Conservation (phyloP, 2,329 filamentous ascomycete genomes). For the Aureobasidium uvarum region DNA sequence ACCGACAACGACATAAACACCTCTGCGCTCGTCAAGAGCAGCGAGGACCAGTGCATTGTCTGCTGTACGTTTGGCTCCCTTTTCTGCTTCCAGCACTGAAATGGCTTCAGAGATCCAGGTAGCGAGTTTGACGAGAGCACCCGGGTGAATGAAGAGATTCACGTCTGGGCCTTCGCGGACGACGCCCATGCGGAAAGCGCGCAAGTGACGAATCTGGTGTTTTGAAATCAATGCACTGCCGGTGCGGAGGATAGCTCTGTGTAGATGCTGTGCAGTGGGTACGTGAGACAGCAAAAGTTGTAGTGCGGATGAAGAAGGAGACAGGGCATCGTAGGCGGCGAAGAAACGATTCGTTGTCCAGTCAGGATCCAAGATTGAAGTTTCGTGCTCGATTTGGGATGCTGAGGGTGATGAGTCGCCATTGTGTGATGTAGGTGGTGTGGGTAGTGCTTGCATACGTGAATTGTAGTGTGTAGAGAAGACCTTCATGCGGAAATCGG, state of each 20-base stretch:
- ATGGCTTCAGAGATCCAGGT: slow-evolving; percentile 94
- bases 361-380: slow-evolving; percentile 42
- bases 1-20: slow-evolving; percentile 89
- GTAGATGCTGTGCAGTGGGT: slow-evolving; percentile 80
- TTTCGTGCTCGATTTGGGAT: slow-evolving; percentile 30
- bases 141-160: slow-evolving; percentile 85
- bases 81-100: slow-evolving; percentile 81
- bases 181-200: slow-evolving; percentile 90
- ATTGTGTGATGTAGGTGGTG: slow-evolving; percentile 36
- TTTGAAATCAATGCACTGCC: slow-evolving; percentile 90
- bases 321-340: slow-evolving; percentile 59
- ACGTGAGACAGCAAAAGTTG: slow-evolving; percentile 73
- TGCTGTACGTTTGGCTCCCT: slow-evolving; percentile 52
- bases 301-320: slow-evolving; percentile 56
- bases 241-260: slow-evolving; percentile 88
- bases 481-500: slow-evolving; percentile 27
- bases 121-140: slow-evolving; percentile 87
- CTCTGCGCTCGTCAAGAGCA: slow-evolving; percentile 79
- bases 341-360: slow-evolving; percentile 55
- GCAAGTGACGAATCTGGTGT: slow-evolving; percentile 86
- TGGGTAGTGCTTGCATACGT: slow-evolving; percentile 36
- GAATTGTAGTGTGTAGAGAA: slow-evolving; percentile 32
- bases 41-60: slow-evolving; percentile 88
- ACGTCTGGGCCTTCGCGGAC: slow-evolving; percentile 95
- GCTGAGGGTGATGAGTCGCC: slow-evolving; percentile 33